Percentiles rank a stretch among this genome's conserved stretches.
Conservation (phyloP, 306 rosid species). For the Cajanus cajan region DNA sequence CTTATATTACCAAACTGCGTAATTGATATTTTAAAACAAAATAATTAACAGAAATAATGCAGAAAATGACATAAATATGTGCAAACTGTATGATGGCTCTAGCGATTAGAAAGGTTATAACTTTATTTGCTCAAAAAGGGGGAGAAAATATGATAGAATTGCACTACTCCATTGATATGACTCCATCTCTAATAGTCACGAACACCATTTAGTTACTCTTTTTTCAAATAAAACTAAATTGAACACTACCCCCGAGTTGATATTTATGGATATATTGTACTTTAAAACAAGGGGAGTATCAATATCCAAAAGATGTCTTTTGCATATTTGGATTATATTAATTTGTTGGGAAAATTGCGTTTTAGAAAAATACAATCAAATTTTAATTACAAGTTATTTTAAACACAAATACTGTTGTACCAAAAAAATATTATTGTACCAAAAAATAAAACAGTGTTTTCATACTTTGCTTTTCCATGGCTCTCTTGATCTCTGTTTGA, state of each 20-base stretch:
- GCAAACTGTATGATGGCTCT: background rate
- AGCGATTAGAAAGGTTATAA: background rate
- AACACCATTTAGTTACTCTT: background rate
- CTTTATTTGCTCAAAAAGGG: background rate
- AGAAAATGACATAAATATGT: slow-evolving; percentile 14
- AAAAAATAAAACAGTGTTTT: too few relatives aligned
- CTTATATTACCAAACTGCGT: background rate
- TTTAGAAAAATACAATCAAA: background rate
- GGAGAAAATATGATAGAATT: background rate
- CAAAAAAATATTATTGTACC: too few relatives aligned
- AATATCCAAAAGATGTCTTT: slow-evolving; percentile 22
- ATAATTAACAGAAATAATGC: background rate
- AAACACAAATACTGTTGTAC: background rate
- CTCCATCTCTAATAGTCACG: background rate
- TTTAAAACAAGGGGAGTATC: background rate
- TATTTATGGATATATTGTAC: slow-evolving; percentile 16
- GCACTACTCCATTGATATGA: background rate
- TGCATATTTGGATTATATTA: background rate
- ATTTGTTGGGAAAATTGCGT: background rate
- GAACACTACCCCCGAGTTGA: slow-evolving; percentile 7
- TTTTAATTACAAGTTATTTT: background rate
- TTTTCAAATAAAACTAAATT: background rate
- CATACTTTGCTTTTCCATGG: slow-evolving; percentile 80
- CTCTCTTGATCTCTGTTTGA: slow-evolving; percentile 69
- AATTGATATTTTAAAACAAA: background rate